Conservation (phyloP, 139 green algal genomes). For the Prasinococcaceae sp. region DNA sequence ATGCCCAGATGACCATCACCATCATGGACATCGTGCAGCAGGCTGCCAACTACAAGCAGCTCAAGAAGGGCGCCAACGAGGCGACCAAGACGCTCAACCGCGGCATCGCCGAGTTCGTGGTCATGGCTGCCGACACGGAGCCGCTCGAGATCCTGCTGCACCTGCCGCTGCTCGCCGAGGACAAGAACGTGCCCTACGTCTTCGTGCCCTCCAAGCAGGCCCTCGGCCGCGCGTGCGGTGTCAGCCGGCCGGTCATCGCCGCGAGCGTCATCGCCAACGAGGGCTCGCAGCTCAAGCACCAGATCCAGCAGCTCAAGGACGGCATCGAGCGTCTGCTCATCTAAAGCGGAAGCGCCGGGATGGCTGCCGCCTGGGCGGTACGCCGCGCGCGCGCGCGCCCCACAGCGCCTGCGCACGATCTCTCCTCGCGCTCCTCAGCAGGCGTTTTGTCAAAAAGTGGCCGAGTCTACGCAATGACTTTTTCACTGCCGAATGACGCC, state of each 20-base stretch:
- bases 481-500: no score
- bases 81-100: slow-evolving; percentile 46
- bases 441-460: no score
- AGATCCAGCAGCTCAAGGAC: slow-evolving; percentile 86
- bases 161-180: slow-evolving; percentile 91
- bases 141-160: slow-evolving; percentile 99
- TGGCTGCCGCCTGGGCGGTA: no score
- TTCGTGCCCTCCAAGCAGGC: slow-evolving; percentile 93
- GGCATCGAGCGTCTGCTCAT: slow-evolving; percentile 96
- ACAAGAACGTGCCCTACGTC: slow-evolving; percentile 99
- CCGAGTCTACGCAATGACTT: no score
- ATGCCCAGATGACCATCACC: slow-evolving; percentile 78
- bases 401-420: no score
- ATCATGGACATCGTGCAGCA: slow-evolving; percentile 99
- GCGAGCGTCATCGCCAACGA: slow-evolving; percentile 92
- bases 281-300: slow-evolving; percentile 86
- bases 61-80: slow-evolving; percentile 99
- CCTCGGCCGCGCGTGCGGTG: slow-evolving; percentile 89
- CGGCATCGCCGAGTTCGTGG: slow-evolving; percentile 92
- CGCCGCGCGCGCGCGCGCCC: no score
- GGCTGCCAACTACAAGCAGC: slow-evolving; percentile 96
- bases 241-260: slow-evolving; percentile 84
- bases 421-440: no score
- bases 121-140: slow-evolving; percentile 96
- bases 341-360: slow-evolving; percentile 28